A percentile compares a stretch with the other conserved stretches of the same genome.
Conservation (phyloP, 345 rosid species). For the Viola odorata region DNA sequence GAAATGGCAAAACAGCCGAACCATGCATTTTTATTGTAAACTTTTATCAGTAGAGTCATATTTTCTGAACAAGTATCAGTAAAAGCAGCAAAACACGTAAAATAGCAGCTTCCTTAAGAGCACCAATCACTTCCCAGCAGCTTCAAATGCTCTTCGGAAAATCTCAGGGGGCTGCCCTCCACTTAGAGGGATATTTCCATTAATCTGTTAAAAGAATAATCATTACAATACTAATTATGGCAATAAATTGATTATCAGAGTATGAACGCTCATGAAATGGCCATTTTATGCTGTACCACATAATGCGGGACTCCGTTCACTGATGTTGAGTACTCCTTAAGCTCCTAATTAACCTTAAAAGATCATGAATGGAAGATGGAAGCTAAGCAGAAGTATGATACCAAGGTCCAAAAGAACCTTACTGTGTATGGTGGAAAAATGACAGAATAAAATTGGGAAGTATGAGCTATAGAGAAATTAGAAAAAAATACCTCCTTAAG, state of each 20-base stretch:
- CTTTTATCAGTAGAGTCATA: no score
- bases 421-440: neutral
- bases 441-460: no score
- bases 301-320: constrained; percentile 77
- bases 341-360: constrained; percentile 66
- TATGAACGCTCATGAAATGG: neutral
- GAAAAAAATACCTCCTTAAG: constrained; percentile 40
- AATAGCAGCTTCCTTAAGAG: constrained; percentile 3
- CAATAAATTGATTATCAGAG: neutral
- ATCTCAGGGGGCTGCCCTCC: constrained; percentile 80
- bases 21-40: no score
- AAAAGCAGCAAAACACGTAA: no score
- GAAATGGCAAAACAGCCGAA: no score
- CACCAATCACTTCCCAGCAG: constrained; percentile 29
- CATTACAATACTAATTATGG: neutral
- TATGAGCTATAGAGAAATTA: neutral
- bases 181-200: constrained; percentile 63
- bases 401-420: neutral
- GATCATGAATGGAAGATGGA: neutral
- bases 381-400: neutral
- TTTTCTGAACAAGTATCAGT: no score
- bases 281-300: constrained; percentile 38
- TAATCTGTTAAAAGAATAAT: constrained; percentile 46
- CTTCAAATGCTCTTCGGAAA: constrained; percentile 61
- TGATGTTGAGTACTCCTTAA: constrained; percentile 48